phyloP scores from a whole-genome alignment of 148 eudicot species.

The Chenopodium berlandieri region DNA sequence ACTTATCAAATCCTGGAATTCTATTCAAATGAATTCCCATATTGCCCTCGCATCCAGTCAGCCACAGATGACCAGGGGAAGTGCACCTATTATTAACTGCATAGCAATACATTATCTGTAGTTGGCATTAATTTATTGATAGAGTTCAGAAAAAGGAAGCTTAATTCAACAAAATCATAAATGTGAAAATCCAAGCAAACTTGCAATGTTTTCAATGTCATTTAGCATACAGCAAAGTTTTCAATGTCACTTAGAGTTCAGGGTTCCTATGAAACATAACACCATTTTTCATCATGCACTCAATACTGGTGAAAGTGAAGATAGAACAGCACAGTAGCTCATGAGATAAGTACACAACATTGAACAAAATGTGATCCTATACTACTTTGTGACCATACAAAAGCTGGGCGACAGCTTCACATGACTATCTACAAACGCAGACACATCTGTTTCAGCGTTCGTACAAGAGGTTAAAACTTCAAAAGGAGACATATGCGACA shows the following conservation, averaged over 20 bases:
- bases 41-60: slow-evolving; percentile 75
- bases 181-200: not conserved
- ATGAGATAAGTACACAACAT: too few species aligned
- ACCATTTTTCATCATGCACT: not conserved
- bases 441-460: not conserved
- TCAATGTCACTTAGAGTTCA: not conserved
- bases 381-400: too few species aligned
- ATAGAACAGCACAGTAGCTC: too few species aligned
- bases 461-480: too few species aligned
- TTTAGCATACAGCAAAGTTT: not conserved
- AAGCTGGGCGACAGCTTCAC: too few species aligned
- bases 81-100: slow-evolving; percentile 69
- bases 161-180: not conserved
- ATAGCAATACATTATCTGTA: slow-evolving; percentile 93
- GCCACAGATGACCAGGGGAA: slow-evolving; percentile 78
- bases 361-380: too few species aligned
- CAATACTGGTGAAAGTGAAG: too few species aligned
- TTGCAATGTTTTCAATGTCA: not conserved
- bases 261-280: not conserved
- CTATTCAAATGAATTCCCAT: slow-evolving; percentile 58
- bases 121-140: slow-evolving; percentile 17
- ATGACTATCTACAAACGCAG: not conserved
- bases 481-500: not conserved
- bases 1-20: slow-evolving; percentile 82
- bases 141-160: not conserved